Conservation (phyloP, 495 filamentous ascomycete species). For the Aspergillus steynii region DNA sequence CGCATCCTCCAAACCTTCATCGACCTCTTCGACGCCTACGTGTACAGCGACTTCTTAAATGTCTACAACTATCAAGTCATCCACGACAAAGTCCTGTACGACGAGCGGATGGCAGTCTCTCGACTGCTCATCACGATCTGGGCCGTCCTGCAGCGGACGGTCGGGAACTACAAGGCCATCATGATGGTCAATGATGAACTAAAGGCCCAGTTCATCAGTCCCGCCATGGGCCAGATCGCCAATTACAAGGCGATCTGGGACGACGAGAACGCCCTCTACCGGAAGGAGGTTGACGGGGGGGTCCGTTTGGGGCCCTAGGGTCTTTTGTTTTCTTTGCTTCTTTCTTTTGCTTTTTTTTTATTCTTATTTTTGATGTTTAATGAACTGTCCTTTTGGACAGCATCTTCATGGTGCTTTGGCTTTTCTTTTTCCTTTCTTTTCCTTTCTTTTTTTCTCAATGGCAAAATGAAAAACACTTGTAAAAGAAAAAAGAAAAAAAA, state of each 20-base stretch:
- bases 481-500: conserved; percentile 8
- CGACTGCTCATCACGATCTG: conserved; percentile 21
- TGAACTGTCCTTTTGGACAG: neutral
- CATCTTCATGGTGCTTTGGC: neutral
- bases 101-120: conserved; percentile 16
- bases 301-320: neutral
- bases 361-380: neutral
- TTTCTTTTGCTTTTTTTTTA: neutral
- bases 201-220: conserved; percentile 18
- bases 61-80: conserved; percentile 20
- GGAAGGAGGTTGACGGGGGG: neutral
- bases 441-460: neutral
- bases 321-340: neutral
- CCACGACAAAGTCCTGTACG: conserved; percentile 12
- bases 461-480: neutral
- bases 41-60: conserved; percentile 28
- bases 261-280: conserved; percentile 7
- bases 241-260: conserved; percentile 15
- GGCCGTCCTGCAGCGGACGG: conserved; percentile 19
- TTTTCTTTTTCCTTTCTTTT: neutral
- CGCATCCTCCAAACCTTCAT: conserved; percentile 24
- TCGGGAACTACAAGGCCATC: conserved; percentile 21
- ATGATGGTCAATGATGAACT: conserved; percentile 15
- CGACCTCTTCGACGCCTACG: conserved; percentile 30
- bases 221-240: conserved; percentile 14